phyloP scores from a whole-genome alignment of 2,329 filamentous ascomycete genomes.

The Fusarium kyushuense region DNA sequence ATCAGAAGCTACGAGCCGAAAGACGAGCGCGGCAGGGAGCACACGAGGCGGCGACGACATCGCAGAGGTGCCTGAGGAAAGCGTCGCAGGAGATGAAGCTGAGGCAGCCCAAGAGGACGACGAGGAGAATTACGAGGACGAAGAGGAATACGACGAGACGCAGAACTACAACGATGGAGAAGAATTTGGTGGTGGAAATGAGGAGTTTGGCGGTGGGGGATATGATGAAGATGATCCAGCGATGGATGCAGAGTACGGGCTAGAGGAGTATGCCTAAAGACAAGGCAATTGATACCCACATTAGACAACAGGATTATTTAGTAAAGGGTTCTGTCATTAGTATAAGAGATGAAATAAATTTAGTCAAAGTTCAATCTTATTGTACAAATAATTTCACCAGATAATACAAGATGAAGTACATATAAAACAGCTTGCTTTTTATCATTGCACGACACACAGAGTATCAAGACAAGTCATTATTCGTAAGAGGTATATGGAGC shows the following conservation, averaged over 20 bases:
- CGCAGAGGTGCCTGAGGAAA: constrained; percentile 53
- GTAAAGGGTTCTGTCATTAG: neutral
- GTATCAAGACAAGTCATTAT: too few species aligned
- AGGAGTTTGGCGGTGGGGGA: constrained; percentile 49
- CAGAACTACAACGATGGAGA: constrained; percentile 50
- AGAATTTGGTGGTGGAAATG: constrained; percentile 51
- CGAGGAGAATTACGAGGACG: constrained; percentile 53
- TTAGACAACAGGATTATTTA: constrained; percentile 10
- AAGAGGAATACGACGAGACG: constrained; percentile 54
- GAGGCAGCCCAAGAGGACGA: constrained; percentile 50
- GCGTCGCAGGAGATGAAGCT: constrained; percentile 52
- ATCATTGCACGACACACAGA: too few species aligned
- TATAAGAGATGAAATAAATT: neutral
- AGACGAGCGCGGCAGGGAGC: constrained; percentile 55
- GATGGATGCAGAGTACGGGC: constrained; percentile 54
- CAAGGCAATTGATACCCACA: constrained; percentile 36
- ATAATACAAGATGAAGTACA: too few species aligned
- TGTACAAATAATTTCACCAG: too few species aligned
- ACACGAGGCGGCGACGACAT: constrained; percentile 53
- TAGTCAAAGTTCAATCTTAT: neutral
- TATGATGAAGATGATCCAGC: constrained; percentile 56
- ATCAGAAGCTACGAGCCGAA: constrained; percentile 63
- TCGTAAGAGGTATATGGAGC: too few species aligned
- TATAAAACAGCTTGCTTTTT: too few species aligned
- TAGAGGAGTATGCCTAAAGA: constrained; percentile 47